Percentiles rank a stretch among this genome's conserved stretches.
Conservation (phyloP, 2,329 filamentous ascomycete species). For the Lachnellula subtilissima region DNA sequence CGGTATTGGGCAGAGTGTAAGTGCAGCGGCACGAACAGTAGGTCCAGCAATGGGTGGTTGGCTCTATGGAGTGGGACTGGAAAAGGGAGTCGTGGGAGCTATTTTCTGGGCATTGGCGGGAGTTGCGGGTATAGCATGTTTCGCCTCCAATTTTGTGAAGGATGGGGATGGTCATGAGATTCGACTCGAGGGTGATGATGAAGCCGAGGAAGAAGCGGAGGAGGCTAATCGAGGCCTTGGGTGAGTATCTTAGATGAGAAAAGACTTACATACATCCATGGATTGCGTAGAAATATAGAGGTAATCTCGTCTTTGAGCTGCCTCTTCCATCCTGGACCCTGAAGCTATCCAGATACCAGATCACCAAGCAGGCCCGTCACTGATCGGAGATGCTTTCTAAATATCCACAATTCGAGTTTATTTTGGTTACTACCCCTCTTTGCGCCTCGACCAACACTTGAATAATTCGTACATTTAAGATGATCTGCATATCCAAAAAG, state of each 20-base stretch:
- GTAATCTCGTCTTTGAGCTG: background rate
- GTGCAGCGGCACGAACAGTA: conserved; percentile 53
- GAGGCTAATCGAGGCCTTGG: conserved; percentile 17
- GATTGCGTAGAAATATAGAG: no score
- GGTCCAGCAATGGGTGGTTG: conserved; percentile 57
- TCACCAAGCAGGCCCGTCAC: background rate
- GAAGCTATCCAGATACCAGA: background rate
- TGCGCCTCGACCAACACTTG: background rate
- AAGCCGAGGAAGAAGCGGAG: conserved; percentile 33
- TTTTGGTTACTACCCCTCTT: background rate
- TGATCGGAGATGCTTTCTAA: background rate
- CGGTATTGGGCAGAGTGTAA: conserved; percentile 53
- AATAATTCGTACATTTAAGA: background rate
- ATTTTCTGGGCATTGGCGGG: conserved; percentile 40
- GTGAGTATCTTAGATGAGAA: background rate
- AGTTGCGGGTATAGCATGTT: conserved; percentile 45
- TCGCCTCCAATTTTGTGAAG: conserved; percentile 50
- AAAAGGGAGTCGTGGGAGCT: conserved; percentile 49
- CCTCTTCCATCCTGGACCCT: background rate
- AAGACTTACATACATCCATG: background rate
- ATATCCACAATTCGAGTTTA: background rate
- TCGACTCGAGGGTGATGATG: conserved; percentile 57
- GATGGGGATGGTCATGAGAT: conserved; percentile 64
- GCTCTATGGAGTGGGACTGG: conserved; percentile 55
- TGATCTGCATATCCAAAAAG: background rate